These are phyloP conservation scores for Ogataea methanolica DNA, from an alignment of 805 yeast genomes.

Conservation along the genomic window DNA sequence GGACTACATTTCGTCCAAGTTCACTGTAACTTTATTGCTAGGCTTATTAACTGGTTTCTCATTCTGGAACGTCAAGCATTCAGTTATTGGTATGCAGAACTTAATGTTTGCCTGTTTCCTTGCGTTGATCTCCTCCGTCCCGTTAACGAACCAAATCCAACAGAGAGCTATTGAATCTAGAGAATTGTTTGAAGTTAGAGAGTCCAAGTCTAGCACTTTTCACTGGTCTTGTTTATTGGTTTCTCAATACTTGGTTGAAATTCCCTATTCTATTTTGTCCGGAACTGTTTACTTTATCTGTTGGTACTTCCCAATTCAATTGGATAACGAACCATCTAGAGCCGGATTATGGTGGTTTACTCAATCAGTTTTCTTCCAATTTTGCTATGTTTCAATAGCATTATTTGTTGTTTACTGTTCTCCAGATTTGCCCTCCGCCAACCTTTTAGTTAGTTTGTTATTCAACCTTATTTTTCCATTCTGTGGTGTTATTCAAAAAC, in stretches of 20 bases:
- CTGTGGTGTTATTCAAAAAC: slow-evolving; percentile 41
- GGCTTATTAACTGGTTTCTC: slow-evolving; percentile 70
- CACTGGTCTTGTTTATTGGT: slow-evolving; percentile 45
- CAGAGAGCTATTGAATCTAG: slow-evolving; percentile 35
- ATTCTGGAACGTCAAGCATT: slow-evolving; percentile 50
- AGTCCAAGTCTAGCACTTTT: slow-evolving; percentile 41
- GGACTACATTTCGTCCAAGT: slow-evolving; percentile 56
- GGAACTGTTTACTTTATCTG: slow-evolving; percentile 43
- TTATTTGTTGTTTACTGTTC: slow-evolving; percentile 38
- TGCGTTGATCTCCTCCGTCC: slow-evolving; percentile 49
- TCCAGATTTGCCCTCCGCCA: slow-evolving; percentile 40
- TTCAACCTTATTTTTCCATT: slow-evolving; percentile 31
- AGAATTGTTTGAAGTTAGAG: slow-evolving; percentile 53
- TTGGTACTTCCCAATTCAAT: slow-evolving; percentile 46
- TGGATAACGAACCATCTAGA: slow-evolving; percentile 17
- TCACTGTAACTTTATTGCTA: slow-evolving; percentile 36
- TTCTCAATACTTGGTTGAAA: slow-evolving; percentile 37
- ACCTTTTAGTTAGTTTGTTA: slow-evolving; percentile 36
- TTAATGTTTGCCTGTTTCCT: slow-evolving; percentile 54
- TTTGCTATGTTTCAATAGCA: slow-evolving; percentile 31
- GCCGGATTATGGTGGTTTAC: slow-evolving; percentile 34
- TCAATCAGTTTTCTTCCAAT: slow-evolving; percentile 29
- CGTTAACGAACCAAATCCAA: slow-evolving; percentile 57
- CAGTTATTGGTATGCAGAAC: slow-evolving; percentile 36
- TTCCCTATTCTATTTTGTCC: slow-evolving; percentile 47